Evolutionary conservation across 2,329 filamentous ascomycete genomes (phyloP), one percentile per base, ranked within the genome.

Genomic region (Dryadomyces sulphureus): DNA sequence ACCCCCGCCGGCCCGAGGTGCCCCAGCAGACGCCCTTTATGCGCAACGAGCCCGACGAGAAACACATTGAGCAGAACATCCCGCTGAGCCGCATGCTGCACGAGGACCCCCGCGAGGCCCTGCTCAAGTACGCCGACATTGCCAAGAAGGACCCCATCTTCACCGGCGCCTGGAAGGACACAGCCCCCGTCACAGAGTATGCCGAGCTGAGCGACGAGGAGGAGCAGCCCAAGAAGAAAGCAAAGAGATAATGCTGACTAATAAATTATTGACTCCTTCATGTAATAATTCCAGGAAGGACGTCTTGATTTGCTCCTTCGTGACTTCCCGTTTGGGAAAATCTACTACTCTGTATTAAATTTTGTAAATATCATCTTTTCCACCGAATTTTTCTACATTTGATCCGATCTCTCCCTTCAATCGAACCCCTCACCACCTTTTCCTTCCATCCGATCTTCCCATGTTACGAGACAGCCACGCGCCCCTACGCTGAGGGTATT

Each of bases 81-180:
- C 87, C 89, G 24, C 72, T 96, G 12, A 90, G 87, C 51, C 81
- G 78, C 51, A 94, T 98, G 86, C 73, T 94, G 41, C 89, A 98
- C 62, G 92, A 98, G 61, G 92, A 98, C 66, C 92, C 92, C 0
- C 72, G 92, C 52, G 92, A 94, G 63, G 92, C 92, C 40, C 66
- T 98, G 57, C 66, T 98, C 49, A 95, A 93, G 66, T 98, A 96
- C 68, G 90, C 88, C 34, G 86, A 94, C 46, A 81, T 93, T 59
- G 88, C 89, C 12, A 79, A 94, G 63, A 90, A 86, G 59, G 89
- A 96, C 59, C 90, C 89, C 1, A 73, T 94, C 56, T 98, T 96
- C 59, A 98, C 92, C 25, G 86, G 84, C 54, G 92, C 89, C 16
- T 98, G 88, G 84, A 84, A 83, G 58, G 74, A 82, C 55, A 96